Conservation (phyloP, 2,329 filamentous ascomycete genomes). For the Fonsecaea nubica region DNA sequence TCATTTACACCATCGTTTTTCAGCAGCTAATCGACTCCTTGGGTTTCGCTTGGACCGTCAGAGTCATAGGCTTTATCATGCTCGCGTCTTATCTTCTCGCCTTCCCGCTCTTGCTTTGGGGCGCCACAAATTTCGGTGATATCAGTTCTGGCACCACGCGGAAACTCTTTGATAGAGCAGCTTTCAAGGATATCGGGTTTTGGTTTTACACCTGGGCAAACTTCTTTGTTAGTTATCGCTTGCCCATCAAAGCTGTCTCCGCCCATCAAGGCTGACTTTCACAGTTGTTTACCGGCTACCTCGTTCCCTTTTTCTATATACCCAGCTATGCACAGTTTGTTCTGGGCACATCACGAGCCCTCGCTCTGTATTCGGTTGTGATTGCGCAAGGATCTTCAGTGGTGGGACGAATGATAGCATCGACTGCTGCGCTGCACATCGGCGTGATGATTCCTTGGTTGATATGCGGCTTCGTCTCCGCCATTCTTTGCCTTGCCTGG, state of each 20-base stretch:
- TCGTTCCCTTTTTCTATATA: constrained; percentile 56
- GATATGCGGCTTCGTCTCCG: constrained; percentile 49
- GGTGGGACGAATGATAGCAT: constrained; percentile 62
- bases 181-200: constrained; percentile 56
- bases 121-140: constrained; percentile 42
- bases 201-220: constrained; percentile 47
- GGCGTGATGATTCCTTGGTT: constrained; percentile 66
- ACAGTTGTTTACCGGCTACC: constrained; percentile 52
- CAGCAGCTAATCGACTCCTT: constrained; percentile 54
- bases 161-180: constrained; percentile 53
- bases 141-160: constrained; percentile 48
- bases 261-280: constrained; percentile 2
- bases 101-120: constrained; percentile 39
- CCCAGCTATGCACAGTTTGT: constrained; percentile 45
- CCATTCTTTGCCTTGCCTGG: constrained; percentile 59
- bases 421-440: constrained; percentile 59
- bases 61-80: constrained; percentile 52
- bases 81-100: constrained; percentile 44
- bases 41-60: constrained; percentile 57
- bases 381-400: constrained; percentile 65
- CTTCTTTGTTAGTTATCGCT: constrained; percentile 40
- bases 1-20: constrained; percentile 66
- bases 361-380: constrained; percentile 65
- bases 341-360: constrained; percentile 45
- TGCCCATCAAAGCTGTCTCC: neutral